Evolutionary conservation across 768 basidiomycete genomes (phyloP), one percentile per base, ranked within the genome.

Genomic region (Amanita polypyramis): DNA sequence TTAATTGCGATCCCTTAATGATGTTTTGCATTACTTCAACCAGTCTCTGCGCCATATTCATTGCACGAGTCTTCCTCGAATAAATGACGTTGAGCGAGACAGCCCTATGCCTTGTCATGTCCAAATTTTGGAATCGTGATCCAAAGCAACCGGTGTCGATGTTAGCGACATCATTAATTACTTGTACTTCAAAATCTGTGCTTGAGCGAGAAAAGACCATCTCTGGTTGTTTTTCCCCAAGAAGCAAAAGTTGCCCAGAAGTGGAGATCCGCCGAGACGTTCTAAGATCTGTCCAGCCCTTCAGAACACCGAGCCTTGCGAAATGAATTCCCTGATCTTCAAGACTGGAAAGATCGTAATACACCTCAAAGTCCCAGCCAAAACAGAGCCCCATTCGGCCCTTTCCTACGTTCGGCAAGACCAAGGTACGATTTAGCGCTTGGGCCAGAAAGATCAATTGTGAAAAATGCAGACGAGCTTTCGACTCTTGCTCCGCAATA

Each of bases 401-500:
- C 49, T 74, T 73, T 5, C 74, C 74, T 3, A 80, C 77, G 50
- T 77, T 76, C 2, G 80, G 80, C 4, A 83, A 66, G 21, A 82
- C 76, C 30, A 82, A 65, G 2, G 73, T 81, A 4, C 79, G 70
- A 53, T 75, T 70, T 23, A 80, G 67, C 5, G 54, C 58, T 43
- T 59, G 58, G 0, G 79, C 74, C n/a, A 82, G 72, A 3, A 62
- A 60, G 0, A 68, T 54, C 49, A 82, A 61, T 53, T 81, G 75
- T 23, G 64, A 55, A n/a, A 82, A 59, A 59, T 82, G 80, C 6
- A 70, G 57, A 15, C 75, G 69, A 1, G 76, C 75, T 52, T 77
- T 77, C 25, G 77, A 76, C 54, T 80, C 78, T 52, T 78, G 77
- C 60, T 80, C 80, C 14, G 66, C 65, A 21, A 80, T 63, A 3